These are phyloP conservation scores for Physaria fendleri DNA, from an alignment of 345 rosid genomes.

Conservation along the genomic window DNA sequence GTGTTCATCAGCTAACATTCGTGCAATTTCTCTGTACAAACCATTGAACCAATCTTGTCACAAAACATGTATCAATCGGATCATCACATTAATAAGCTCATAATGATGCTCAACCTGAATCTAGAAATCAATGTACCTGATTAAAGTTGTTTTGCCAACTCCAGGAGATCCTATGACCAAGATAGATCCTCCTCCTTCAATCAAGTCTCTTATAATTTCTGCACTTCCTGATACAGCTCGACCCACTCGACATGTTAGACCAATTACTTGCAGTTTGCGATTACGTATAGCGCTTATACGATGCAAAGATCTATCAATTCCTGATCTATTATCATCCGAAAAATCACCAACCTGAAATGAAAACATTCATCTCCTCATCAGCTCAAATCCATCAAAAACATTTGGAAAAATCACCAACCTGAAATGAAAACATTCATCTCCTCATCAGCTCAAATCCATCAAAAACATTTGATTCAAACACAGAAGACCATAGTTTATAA, in stretches of 20 bases:
- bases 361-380: background rate
- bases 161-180: constrained; percentile 94
- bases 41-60: background rate
- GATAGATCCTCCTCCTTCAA: constrained; percentile 83
- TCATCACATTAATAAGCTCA: constrained; percentile 2
- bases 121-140: constrained; percentile 52
- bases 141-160: constrained; percentile 95
- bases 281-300: constrained; percentile 95
- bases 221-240: constrained; percentile 91
- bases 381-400: background rate
- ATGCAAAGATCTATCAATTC: constrained; percentile 82
- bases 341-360: constrained; percentile 74
- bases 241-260: constrained; percentile 94
- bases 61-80: background rate
- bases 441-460: background rate
- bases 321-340: constrained; percentile 91
- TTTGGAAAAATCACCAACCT: constrained; percentile 81
- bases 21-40: constrained; percentile 62
- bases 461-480: background rate
- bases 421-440: background rate
- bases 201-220: constrained; percentile 69
- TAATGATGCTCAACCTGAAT: background rate
- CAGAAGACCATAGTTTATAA: background rate
- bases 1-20: constrained; percentile 93
- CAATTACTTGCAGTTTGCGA: constrained; percentile 79